Evolutionary conservation across 1,139 yeast genomes (phyloP), one percentile per base, ranked within the genome.

Genomic region (Zygosaccharomyces sapae): DNA sequence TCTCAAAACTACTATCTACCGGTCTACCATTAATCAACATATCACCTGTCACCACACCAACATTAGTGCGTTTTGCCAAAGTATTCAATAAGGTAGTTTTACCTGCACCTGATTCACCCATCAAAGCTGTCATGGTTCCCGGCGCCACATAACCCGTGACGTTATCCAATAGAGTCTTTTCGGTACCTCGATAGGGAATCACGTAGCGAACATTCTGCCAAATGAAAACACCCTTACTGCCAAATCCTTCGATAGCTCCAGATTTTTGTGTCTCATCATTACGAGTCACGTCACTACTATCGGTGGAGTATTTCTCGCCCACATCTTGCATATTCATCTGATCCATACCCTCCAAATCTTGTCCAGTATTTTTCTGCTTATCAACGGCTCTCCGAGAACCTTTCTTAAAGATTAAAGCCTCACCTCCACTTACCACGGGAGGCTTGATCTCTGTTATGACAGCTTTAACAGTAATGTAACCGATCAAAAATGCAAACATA

Each of bases 81-180:
- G 77, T 74, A 56, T 80, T 79, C 57, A 81, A 70, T 47, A 81
- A 63, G 0, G 86, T 81, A 1, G 87, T 80, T 61, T 81, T 81
- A 63, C 87, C 87, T 38, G 86, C 85, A 58, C 87, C 87, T 19
- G 86, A 80, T 58, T 79, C 86, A 51, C 87, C 86, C 86, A 81
- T 80, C 44, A 81, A 64, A 2, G 82, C 82, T 42, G 81, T 78
- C 62, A 78, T 62, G 4, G 80, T 75, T 43, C 81, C 81, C 1
- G 81, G 81, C 41, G 68, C 68, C 52, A 76, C 75, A 55, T 59
- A 77, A 22, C 83, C 83, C 53, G 75, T 74, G 43, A 78, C 70
- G 47, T 70, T 59, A 52, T 75, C 76, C 52, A 77, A 66, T 33
- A 76, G 61, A 51, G 66, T 64, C 56, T 69, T 61, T 16, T 52